Conservation (phyloP, 805 yeast genomes). For the Saccharomycopsis selenospora region DNA sequence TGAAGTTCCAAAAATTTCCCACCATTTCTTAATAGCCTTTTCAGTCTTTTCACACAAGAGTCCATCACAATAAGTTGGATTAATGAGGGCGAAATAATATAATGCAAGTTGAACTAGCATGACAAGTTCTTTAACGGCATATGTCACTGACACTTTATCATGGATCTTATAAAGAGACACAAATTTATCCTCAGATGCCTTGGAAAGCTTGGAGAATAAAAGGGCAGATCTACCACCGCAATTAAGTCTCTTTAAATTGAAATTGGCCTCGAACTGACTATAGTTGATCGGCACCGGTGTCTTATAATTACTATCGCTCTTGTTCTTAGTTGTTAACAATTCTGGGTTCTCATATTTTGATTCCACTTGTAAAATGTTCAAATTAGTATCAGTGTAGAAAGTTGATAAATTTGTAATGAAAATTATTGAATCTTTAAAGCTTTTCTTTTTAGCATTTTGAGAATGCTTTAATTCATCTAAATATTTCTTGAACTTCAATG, state of each 20-base stretch:
- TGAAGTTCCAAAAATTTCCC: conserved; percentile 62
- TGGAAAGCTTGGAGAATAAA: conserved; percentile 61
- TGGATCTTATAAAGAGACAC: conserved; percentile 60
- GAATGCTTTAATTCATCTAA: conserved; percentile 59
- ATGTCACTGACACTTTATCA: conserved; percentile 41
- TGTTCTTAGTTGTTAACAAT: not conserved
- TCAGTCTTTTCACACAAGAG: conserved; percentile 73
- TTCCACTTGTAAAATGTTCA: conserved; percentile 16
- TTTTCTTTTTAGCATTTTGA: conserved; percentile 58
- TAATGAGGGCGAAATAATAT: conserved; percentile 68
- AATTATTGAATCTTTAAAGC: conserved; percentile 41
- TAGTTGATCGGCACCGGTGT: conserved; percentile 18
- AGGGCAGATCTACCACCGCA: conserved; percentile 85
- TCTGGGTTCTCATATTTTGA: conserved; percentile 10
- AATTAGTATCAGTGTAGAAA: conserved; percentile 28
- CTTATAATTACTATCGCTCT: not conserved
- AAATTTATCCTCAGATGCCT: conserved; percentile 76
- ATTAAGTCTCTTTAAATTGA: conserved; percentile 64
- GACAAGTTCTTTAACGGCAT: conserved; percentile 69
- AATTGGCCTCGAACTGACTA: conserved; percentile 54
- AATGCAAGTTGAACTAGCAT: conserved; percentile 67
- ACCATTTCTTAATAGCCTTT: conserved; percentile 68
- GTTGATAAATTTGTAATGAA: conserved; percentile 80
- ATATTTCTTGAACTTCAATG: conserved; percentile 44
- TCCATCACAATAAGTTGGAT: conserved; percentile 73